phyloP scores from a whole-genome alignment of 1,284 basidiomycete species.

The Puccinia hordei region DNA sequence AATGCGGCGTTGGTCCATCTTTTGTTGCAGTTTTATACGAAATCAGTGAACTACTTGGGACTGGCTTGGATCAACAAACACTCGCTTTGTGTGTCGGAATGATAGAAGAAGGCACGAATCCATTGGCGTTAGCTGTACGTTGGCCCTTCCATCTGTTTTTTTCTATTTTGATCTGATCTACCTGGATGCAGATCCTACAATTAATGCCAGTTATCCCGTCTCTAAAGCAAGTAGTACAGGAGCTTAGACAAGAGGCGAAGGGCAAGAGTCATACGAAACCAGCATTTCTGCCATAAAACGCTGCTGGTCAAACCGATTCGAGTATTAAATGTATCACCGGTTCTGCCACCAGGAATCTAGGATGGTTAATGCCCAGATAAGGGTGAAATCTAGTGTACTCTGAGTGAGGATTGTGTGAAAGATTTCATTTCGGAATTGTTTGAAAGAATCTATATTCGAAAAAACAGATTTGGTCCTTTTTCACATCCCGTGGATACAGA shows the following conservation, averaged over 20 bases:
- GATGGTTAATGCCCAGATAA: too few species aligned
- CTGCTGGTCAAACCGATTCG: too few species aligned
- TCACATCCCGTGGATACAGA: neutral
- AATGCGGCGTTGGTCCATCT: too few species aligned
- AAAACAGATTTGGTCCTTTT: neutral
- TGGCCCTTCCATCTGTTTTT: neutral
- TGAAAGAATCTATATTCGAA: too few species aligned
- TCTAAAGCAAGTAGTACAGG: conserved; percentile 25
- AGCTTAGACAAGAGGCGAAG: conserved; percentile 35
- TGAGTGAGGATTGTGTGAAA: too few species aligned
- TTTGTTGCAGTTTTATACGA: conserved; percentile 40
- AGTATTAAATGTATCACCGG: too few species aligned
- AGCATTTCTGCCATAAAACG: neutral
- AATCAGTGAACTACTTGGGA: conserved; percentile 37
- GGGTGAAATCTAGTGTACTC: too few species aligned
- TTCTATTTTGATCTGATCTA: neutral
- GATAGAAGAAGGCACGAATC: conserved; percentile 52
- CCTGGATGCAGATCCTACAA: too few species aligned
- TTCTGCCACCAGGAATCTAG: too few species aligned
- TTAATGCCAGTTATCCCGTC: too few species aligned
- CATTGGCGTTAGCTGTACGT: conserved; percentile 52
- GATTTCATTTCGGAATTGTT: too few species aligned
- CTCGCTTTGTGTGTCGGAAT: conserved; percentile 50
- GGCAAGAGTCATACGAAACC: neutral
- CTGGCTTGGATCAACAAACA: conserved; percentile 51